Evolutionary conservation across 345 rosid genomes (phyloP).

Genomic region (Eucalyptus curtisii): DNA sequence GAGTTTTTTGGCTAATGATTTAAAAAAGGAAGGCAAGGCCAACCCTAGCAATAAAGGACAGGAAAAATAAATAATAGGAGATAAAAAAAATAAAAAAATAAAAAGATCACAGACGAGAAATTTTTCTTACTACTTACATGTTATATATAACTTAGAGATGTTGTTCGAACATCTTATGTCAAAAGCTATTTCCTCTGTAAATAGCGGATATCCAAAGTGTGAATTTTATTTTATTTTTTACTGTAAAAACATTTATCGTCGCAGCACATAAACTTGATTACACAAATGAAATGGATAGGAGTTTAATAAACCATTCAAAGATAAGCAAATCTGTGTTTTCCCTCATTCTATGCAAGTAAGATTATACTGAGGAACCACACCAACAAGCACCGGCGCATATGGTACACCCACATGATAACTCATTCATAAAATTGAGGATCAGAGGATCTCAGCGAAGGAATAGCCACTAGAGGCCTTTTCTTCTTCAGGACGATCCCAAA

Average conservation of each 20-base stretch:
- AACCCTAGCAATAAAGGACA: no score
- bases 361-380: not conserved
- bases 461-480: conserved; percentile 28
- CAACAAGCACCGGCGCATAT: not conserved
- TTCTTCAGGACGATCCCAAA: conserved; percentile 69
- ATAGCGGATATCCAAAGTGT: not conserved
- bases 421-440: conserved; percentile 18
- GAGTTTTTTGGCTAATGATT: no score
- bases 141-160: no score
- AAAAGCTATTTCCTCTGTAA: not conserved
- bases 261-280: not conserved
- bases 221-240: no score
- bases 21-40: no score
- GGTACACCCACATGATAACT: not conserved
- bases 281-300: not conserved
- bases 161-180: not conserved
- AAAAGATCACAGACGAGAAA: no score
- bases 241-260: no score
- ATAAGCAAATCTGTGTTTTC: not conserved
- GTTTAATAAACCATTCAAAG: not conserved
- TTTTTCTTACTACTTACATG: no score
- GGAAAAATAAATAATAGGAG: no score
- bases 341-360: not conserved
- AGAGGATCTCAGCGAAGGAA: conserved; percentile 44
- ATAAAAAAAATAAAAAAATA: no score